Evolutionary conservation across 768 basidiomycete species (phyloP), one percentile per base, ranked within the genome.

Genomic region (Tulasnella sp.): DNA sequence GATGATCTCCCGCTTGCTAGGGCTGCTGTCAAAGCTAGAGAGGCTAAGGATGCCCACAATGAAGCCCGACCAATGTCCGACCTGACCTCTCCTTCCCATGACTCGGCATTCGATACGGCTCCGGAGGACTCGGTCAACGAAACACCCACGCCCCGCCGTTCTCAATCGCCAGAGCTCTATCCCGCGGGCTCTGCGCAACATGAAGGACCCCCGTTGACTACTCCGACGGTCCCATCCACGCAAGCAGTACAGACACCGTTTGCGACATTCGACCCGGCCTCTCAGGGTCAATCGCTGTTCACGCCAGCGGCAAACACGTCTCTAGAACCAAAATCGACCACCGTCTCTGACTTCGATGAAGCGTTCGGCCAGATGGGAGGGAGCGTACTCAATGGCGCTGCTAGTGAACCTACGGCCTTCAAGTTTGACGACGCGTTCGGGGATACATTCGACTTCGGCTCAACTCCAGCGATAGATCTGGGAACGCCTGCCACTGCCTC

Each of bases 71-170:
- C 71, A 1, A 68, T 74, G 12, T 67, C 70, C 57, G 72, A 70
- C 7, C 77, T 30, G 12, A 49, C 58, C 44, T 38, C 34, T 11
- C 31, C 48, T n/a, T 25, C 53, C 46, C 24, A 25, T 3, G 48
- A 38, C 42, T 57, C 57, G 30, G 63, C 63, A 19, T 65, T 77
- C 29, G 77, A 71, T 41, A 85, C 30, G 64, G 75, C 15, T 87
- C 87, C 64, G 71, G 75, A 50, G 15, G 38, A 27, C 29, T 56
- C 54, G 22, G 19, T 56, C n/a, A 25, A 43, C 22, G 44, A 56
- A 46, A 27, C 41, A 42, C 54, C 42, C 5, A 38, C 34, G 15
- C 34, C 34, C 15, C 34, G 15, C 15, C 34, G 34, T 38, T 38
- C 34, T 5, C 34, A 38, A 38, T 38, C 34, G 34, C 34, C 42